These are phyloP conservation scores for Cytospora leucostoma DNA, from an alignment of 2,329 filamentous ascomycete genomes.

Conservation along the genomic window DNA sequence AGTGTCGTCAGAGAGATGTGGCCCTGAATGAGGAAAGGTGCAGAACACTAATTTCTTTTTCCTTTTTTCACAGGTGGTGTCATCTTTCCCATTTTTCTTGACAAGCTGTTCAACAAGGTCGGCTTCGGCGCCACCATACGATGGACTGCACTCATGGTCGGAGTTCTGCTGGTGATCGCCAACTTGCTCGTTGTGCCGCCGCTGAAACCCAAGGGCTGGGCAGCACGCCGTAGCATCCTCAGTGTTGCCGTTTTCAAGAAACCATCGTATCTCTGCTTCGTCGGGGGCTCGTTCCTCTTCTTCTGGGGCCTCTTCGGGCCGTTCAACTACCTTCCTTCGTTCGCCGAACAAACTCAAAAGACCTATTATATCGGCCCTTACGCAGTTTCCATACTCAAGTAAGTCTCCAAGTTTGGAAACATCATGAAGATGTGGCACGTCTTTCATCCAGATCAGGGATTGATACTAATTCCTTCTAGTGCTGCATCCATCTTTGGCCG, in stretches of 20 bases:
- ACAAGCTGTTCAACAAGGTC: conserved; percentile 31
- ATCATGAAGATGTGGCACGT: background rate
- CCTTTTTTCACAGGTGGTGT: conserved; percentile 13
- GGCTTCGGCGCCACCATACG: conserved; percentile 37
- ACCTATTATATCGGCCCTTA: conserved; percentile 30
- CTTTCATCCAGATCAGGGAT: background rate
- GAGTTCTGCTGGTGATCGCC: conserved; percentile 33
- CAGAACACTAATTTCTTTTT: no score
- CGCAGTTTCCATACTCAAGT: conserved; percentile 34
- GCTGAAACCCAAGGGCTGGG: conserved; percentile 14
- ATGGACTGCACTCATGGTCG: conserved; percentile 33
- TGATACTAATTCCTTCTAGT: background rate
- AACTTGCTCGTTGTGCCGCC: conserved; percentile 31
- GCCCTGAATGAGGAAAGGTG: no score
- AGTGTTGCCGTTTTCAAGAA: conserved; percentile 28
- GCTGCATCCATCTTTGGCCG: conserved; percentile 7
- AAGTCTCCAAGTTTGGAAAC: conserved; percentile 27
- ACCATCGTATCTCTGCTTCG: conserved; percentile 28
- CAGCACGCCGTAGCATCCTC: conserved; percentile 1
- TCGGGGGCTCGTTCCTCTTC: conserved; percentile 30
- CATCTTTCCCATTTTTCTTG: conserved; percentile 36
- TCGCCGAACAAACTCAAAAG: conserved; percentile 30
- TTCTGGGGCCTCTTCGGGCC: conserved; percentile 34
- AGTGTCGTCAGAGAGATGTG: no score
- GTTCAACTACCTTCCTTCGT: conserved; percentile 32